A percentile compares a stretch with the other conserved stretches of the same genome.
phyloP scores from a whole-genome alignment of 192 early-diverging fungal species.

The Coemansia sp. region DNA sequence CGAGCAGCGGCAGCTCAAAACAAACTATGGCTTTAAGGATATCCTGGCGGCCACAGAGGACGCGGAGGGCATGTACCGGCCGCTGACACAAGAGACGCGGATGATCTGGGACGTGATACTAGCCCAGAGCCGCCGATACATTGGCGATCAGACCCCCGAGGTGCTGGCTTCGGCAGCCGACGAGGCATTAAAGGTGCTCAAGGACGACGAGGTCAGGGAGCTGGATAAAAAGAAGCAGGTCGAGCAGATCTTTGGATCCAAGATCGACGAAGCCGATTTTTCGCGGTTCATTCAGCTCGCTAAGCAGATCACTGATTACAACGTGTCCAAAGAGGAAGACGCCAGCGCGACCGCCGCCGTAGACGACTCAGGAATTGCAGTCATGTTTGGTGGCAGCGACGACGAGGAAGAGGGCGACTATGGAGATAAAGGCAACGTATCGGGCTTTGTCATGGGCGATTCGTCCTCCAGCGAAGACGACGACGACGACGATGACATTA shows the following conservation, averaged over 20 bases:
- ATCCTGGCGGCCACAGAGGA: constrained; percentile 85
- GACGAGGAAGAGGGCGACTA: constrained; percentile 78
- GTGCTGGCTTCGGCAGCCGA: constrained; percentile 87
- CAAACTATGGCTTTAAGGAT: constrained; percentile 62
- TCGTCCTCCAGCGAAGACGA: constrained; percentile 18
- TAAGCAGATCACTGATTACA: constrained; percentile 92
- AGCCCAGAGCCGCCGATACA: constrained; percentile 70
- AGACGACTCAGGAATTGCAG: constrained; percentile 90
- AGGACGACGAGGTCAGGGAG: constrained; percentile 81
- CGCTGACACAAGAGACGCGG: constrained; percentile 86
- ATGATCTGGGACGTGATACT: constrained; percentile 86
- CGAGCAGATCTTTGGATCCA: constrained; percentile 65
- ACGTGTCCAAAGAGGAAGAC: constrained; percentile 52
- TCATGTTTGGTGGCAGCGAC: constrained; percentile 90
- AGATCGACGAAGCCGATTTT: constrained; percentile 75
- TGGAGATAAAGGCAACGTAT: constrained; percentile 55
- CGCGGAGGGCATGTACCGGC: constrained; percentile 83
- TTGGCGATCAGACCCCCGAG: constrained; percentile 90
- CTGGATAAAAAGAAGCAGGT: constrained; percentile 84
- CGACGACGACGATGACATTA: constrained; percentile 38
- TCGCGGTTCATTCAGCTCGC: constrained; percentile 86
- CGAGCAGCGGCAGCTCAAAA: constrained; percentile 31
- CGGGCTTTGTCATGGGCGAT: constrained; percentile 35
- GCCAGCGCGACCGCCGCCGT: constrained; percentile 56
- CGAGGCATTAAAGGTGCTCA: constrained; percentile 75